Evolutionary conservation across 2,329 filamentous ascomycete species (phyloP).

Genomic region (Xylariaceae sp.): DNA sequence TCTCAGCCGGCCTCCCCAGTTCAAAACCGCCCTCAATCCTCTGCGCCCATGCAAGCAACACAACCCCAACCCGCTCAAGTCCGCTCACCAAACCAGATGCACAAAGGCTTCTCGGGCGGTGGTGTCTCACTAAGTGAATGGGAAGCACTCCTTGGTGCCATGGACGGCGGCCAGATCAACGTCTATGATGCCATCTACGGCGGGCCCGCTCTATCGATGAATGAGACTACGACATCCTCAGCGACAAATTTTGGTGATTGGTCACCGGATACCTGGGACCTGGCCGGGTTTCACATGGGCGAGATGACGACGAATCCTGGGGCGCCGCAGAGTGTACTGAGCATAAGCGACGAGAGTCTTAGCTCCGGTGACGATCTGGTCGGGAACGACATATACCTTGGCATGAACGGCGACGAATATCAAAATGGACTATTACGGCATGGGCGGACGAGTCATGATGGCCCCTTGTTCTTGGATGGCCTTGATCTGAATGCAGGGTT

Average conservation of each 20-base stretch:
- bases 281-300: slow-evolving; percentile 14
- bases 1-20: slow-evolving; percentile 47
- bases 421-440: slow-evolving; percentile 16
- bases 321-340: slow-evolving; percentile 49
- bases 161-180: slow-evolving; percentile 76
- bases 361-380: slow-evolving; percentile 51
- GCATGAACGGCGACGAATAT: slow-evolving; percentile 36
- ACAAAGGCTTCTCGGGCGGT: slow-evolving; percentile 33
- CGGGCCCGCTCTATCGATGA: slow-evolving; percentile 48
- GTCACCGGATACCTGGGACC: slow-evolving; percentile 56
- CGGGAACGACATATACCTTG: slow-evolving; percentile 41
- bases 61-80: slow-evolving; percentile 21
- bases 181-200: slow-evolving; percentile 83
- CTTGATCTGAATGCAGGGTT: slow-evolving; percentile 19
- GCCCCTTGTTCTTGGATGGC: slow-evolving; percentile 19
- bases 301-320: slow-evolving; percentile 30
- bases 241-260: slow-evolving; percentile 38
- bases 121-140: slow-evolving; percentile 65
- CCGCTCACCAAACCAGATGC: slow-evolving; percentile 31
- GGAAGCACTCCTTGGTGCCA: slow-evolving; percentile 74
- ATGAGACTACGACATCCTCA: slow-evolving; percentile 40
- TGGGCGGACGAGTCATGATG: slow-evolving; percentile 19
- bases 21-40: slow-evolving; percentile 36
- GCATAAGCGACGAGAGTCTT: slow-evolving; percentile 54
- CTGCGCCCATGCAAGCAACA: slow-evolving; percentile 11